These are phyloP conservation scores for Collybia nuda DNA, from an alignment of 768 basidiomycete species.

Conservation along the genomic window DNA sequence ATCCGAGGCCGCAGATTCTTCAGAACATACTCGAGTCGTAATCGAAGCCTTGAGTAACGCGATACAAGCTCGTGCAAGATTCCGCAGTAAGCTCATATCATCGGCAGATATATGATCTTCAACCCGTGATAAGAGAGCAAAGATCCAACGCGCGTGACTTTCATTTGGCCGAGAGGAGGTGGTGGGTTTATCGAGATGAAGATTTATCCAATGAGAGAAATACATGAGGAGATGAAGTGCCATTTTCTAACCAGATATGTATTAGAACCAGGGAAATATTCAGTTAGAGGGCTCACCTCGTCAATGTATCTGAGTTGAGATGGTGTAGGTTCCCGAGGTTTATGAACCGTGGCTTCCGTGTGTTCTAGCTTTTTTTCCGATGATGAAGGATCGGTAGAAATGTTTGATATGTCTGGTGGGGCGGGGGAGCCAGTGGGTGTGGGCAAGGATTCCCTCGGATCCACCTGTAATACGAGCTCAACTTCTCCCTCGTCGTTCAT, in stretches of 20 bases:
- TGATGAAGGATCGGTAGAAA: conserved; percentile 4
- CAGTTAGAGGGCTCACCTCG: conserved; percentile 48
- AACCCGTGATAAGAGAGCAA: conserved; percentile 66
- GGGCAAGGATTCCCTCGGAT: conserved; percentile 36
- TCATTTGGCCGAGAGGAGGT: conserved; percentile 41
- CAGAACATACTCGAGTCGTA: conserved; percentile 12
- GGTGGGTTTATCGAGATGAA: conserved; percentile 48
- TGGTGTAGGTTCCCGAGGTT: conserved; percentile 60
- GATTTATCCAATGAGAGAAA: conserved; percentile 78
- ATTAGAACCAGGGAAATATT: conserved; percentile 6
- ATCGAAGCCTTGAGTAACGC: conserved; percentile 42
- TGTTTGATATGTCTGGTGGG: conserved; percentile 19
- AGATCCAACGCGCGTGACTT: conserved; percentile 76
- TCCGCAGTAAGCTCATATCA: conserved; percentile 75
- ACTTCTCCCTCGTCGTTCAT: conserved; percentile 44
- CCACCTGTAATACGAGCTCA: conserved; percentile 30
- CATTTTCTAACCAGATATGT: conserved; percentile 46
- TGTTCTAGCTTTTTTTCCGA: neutral
- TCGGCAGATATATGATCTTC: conserved; percentile 72
- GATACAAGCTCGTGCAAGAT: conserved; percentile 70
- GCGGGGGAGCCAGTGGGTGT: conserved; percentile 40
- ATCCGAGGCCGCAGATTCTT: conserved; percentile 3
- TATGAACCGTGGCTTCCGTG: conserved; percentile 13
- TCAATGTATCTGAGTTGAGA: conserved; percentile 58
- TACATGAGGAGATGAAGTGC: conserved; percentile 81